phyloP scores from a whole-genome alignment of 1,139 yeast species.

The Magnusiomyces suaveolens region DNA sequence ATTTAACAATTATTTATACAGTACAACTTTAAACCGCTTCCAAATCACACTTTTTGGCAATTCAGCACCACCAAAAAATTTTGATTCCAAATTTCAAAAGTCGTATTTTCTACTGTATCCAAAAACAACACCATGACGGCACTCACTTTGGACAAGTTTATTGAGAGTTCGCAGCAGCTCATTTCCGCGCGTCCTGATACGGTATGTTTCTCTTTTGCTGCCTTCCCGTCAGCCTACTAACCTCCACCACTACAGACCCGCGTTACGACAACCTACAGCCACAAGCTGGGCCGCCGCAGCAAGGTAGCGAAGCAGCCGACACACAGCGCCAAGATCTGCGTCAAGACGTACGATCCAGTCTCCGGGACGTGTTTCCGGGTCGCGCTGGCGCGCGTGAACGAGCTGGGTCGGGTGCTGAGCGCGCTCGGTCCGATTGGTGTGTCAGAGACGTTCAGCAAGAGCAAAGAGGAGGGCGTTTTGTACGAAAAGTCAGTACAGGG shows the following conservation, averaged over 20 bases:
- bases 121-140: constrained; percentile 26
- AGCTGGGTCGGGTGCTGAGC: constrained; percentile 64
- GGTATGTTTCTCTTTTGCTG: constrained; percentile 22
- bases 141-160: constrained; percentile 42
- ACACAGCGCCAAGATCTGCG: constrained; percentile 38
- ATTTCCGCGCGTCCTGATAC: constrained; percentile 43
- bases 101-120: neutral
- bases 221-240: neutral
- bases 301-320: constrained; percentile 14
- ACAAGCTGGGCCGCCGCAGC: constrained; percentile 12
- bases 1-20: too few relatives aligned
- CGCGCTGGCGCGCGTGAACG: constrained; percentile 59
- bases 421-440: constrained; percentile 85
- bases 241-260: too few relatives aligned
- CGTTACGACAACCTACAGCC: constrained; percentile 42
- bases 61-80: too few relatives aligned
- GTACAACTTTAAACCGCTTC: too few relatives aligned
- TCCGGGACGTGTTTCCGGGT: constrained; percentile 59
- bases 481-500: constrained; percentile 1
- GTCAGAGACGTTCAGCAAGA: neutral
- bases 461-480: neutral
- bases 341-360: constrained; percentile 64
- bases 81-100: neutral
- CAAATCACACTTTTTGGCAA: too few relatives aligned
- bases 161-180: constrained; percentile 40